These are phyloP conservation scores for Coemansia erecta DNA, from an alignment of 192 early-diverging fungal genomes.

Conservation along the genomic window DNA sequence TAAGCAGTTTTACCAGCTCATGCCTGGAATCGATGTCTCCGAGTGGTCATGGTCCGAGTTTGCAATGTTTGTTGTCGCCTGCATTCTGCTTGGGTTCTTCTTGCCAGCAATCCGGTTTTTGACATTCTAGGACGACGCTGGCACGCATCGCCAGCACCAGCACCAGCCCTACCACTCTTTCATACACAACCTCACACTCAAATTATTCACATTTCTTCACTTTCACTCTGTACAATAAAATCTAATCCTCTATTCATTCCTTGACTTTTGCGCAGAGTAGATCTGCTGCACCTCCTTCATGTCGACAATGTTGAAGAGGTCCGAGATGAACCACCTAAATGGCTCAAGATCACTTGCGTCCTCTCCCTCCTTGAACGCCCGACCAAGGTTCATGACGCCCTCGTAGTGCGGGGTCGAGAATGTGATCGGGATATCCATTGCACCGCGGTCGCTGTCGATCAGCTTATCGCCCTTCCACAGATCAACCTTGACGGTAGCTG, in stretches of 20 bases:
- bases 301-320: conserved; percentile 18
- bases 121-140: not conserved
- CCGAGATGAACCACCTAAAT: conserved; percentile 18
- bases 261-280: not conserved
- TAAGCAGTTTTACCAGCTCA: conserved; percentile 32
- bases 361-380: not conserved
- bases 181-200: conserved; percentile 2
- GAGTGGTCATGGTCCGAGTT: conserved; percentile 53
- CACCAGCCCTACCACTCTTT: not conserved
- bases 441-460: conserved; percentile 18
- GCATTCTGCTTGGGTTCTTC: conserved; percentile 37
- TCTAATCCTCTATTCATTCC: not conserved
- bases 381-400: not conserved
- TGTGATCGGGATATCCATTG: conserved; percentile 19
- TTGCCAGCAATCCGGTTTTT: conserved; percentile 29
- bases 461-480: conserved; percentile 14
- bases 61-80: conserved; percentile 39
- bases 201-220: not conserved
- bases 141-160: not conserved
- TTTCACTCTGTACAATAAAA: not conserved
- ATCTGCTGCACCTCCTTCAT: not conserved
- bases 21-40: conserved; percentile 43
- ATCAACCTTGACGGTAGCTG: conserved; percentile 6
- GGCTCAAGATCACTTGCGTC: conserved; percentile 10
- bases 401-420: conserved; percentile 19